Evolutionary conservation across 164 flowering plant species (phyloP), one percentile per base, ranked within the genome.

Genomic region (Nelumbo lutea): DNA sequence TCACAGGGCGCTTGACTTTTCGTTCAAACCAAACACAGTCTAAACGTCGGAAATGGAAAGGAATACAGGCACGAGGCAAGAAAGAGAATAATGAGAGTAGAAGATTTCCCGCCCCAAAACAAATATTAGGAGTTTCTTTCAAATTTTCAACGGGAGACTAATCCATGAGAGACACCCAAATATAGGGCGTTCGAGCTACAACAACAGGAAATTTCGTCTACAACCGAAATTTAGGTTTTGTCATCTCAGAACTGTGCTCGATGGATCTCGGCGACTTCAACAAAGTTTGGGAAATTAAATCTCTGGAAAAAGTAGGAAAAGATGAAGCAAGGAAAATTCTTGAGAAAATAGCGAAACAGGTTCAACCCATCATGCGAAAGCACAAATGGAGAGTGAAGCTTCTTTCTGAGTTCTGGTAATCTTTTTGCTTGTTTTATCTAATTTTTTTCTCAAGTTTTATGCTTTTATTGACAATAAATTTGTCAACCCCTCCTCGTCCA

Each of bases 271-370:
- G 87, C 11, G 92, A 91, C 77, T 78, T 87, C 3, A 70, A 89
- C 86, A 92, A 90, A 74, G 91, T 95, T 6, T 90, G 97, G 98
- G 99, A 95, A 76, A 80, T 88, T 70, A 90, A 81, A 77, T 69
- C 93, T n/a, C 84, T 95, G 42, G 88, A 86, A 71, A 90, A 83
- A 77, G 80, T 82, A 0, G 79, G 80, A 27, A 82, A 84, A 74
- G 97, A 88, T 4, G 91, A 90, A 61, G 98, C 96, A 15, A 75
- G 69, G 66, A 83, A 79, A 72, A 77, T 89, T 63, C 86, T 95
- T 1, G 86, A 95, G 62, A 76, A 72, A 55, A 79, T 95, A 1
- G 96, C 99, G 53, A 87, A 89, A 62, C 98, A 95, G 76, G 98
- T 95, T 52, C 96, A 92, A 65, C 99, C 98, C 45, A 92, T 95